Conservation (phyloP, 2,329 filamentous ascomycete species). For the Penicillium brevicompactum region DNA sequence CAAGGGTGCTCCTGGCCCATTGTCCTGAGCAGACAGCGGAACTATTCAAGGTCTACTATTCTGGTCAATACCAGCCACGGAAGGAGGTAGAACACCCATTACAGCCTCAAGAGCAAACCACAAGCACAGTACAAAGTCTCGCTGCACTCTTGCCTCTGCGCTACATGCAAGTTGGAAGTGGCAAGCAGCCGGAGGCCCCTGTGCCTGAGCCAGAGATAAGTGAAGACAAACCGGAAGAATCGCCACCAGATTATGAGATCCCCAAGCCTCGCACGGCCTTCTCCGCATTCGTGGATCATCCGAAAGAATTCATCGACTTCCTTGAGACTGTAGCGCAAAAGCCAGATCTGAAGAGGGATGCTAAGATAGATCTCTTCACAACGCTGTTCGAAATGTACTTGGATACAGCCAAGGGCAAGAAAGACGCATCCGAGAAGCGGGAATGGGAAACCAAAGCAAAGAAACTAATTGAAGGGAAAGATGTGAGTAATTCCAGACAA, state of each 20-base stretch:
- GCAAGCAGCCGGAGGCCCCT: slow-evolving; percentile 34
- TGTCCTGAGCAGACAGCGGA: slow-evolving; percentile 80
- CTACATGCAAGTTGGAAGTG: slow-evolving; percentile 71
- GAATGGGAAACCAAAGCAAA: slow-evolving; percentile 92
- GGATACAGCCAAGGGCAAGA: slow-evolving; percentile 78
- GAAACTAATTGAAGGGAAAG: slow-evolving; percentile 77
- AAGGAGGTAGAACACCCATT: slow-evolving; percentile 63
- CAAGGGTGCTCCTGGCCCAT: slow-evolving; percentile 84
- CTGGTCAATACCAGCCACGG: slow-evolving; percentile 72
- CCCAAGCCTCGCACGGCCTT: slow-evolving; percentile 88
- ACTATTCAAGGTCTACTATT: slow-evolving; percentile 94
- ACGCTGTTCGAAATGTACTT: slow-evolving; percentile 98
- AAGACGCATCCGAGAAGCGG: slow-evolving; percentile 65
- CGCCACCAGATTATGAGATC: slow-evolving; percentile 66
- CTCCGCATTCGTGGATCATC: slow-evolving; percentile 93
- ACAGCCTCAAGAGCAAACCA: slow-evolving; percentile 53
- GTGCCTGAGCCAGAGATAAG: slow-evolving; percentile 28
- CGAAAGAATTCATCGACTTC: slow-evolving; percentile 88
- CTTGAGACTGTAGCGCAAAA: slow-evolving; percentile 83
- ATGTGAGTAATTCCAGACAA: slow-evolving; percentile 49
- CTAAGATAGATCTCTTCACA: slow-evolving; percentile 86
- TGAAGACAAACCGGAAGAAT: slow-evolving; percentile 35
- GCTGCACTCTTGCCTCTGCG: slow-evolving; percentile 81
- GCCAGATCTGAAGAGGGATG: slow-evolving; percentile 67
- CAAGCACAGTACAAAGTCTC: slow-evolving; percentile 81